phyloP scores from a whole-genome alignment of 2,329 filamentous ascomycete species.

The Colletotrichum lindemuthianum region DNA sequence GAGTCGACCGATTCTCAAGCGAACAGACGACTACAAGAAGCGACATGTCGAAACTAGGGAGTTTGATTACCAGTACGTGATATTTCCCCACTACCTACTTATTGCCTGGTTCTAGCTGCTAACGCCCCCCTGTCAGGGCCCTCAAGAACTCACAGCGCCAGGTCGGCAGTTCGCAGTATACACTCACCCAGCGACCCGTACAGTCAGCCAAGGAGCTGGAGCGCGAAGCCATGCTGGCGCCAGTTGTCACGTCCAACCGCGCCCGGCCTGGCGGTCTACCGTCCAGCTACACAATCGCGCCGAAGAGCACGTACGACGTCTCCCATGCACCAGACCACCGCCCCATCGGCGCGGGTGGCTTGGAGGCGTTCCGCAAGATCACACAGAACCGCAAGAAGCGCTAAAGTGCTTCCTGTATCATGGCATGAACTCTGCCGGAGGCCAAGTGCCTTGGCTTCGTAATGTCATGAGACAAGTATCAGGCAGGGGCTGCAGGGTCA shows the following conservation, averaged over 20 bases:
- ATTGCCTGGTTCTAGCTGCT: not conserved
- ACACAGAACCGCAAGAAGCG: slow-evolving; percentile 70
- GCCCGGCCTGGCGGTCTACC: slow-evolving; percentile 66
- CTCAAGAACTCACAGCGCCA: slow-evolving; percentile 63
- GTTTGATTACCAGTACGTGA: slow-evolving; percentile 70
- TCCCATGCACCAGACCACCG: slow-evolving; percentile 61
- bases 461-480: not conserved
- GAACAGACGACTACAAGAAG: slow-evolving; percentile 95
- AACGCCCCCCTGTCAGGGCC: slow-evolving; percentile 51
- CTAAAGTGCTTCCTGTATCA: slow-evolving; percentile 1
- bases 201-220: slow-evolving; percentile 59
- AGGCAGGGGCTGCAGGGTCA: not conserved
- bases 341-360: slow-evolving; percentile 70
- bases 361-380: slow-evolving; percentile 74
- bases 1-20: slow-evolving; percentile 93
- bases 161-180: slow-evolving; percentile 57
- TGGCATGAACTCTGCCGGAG: no score
- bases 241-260: slow-evolving; percentile 64
- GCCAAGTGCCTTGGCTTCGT: not conserved
- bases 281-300: slow-evolving; percentile 68
- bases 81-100: not conserved
- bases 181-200: slow-evolving; percentile 59
- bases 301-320: slow-evolving; percentile 70
- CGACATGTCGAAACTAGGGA: slow-evolving; percentile 72
- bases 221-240: slow-evolving; percentile 67